Percentiles rank a stretch among this genome's conserved stretches.
Conservation (phyloP, 106 monocot species). For the Hemerocallis citrina region DNA sequence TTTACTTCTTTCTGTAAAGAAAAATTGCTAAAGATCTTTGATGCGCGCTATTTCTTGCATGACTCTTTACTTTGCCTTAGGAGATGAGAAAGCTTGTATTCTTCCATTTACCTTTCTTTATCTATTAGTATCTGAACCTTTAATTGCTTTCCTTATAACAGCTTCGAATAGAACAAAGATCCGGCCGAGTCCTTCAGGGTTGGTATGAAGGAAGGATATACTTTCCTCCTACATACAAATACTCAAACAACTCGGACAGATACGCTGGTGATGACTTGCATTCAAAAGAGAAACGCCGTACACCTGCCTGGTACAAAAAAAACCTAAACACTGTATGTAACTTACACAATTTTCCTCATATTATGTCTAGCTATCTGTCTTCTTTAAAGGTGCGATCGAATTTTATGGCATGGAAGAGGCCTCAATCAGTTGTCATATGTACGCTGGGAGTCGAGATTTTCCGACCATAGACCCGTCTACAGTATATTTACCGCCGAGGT, state of each 20-base stretch:
- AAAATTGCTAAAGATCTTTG: neutral
- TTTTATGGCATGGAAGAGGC: constrained; percentile 71
- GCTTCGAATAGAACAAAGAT: constrained; percentile 54
- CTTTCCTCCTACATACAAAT: constrained; percentile 65
- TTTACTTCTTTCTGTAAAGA: neutral
- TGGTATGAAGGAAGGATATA: constrained; percentile 68
- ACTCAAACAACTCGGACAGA: constrained; percentile 58
- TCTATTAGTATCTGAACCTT: neutral
- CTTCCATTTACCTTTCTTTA: constrained; percentile 7
- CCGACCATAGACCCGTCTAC: constrained; percentile 74
- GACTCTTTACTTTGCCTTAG: neutral
- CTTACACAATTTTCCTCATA: neutral
- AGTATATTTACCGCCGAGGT: constrained; percentile 64
- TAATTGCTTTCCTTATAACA: constrained; percentile 14
- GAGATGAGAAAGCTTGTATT: constrained; percentile 4
- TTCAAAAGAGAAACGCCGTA: constrained; percentile 50
- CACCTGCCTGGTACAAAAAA: constrained; percentile 53
- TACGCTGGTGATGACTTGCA: constrained; percentile 52
- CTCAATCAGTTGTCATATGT: constrained; percentile 69
- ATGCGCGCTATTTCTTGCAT: neutral
- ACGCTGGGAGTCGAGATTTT: constrained; percentile 70
- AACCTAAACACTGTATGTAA: neutral
- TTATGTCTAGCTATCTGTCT: neutral
- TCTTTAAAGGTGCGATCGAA: constrained; percentile 58
- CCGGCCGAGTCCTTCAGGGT: constrained; percentile 43